Evolutionary conservation across 208 protist genomes (phyloP).

Genomic region (Trichomonas vaginalis): DNA sequence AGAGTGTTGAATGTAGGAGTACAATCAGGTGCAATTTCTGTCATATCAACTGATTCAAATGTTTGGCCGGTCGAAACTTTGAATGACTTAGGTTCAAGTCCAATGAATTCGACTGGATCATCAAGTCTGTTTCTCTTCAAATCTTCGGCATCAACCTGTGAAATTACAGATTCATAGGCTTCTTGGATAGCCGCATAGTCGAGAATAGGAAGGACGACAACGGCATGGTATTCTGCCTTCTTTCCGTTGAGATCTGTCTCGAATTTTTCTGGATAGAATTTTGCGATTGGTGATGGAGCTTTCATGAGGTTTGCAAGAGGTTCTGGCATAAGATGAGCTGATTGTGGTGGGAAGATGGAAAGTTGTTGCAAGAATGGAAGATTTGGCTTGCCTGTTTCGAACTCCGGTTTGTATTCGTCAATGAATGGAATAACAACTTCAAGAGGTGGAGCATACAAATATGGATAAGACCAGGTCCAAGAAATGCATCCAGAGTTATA

Average conservation of each 20-base stretch:
- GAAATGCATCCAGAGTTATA: constrained; percentile 87
- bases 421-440: constrained; percentile 44
- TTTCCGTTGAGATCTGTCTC: background rate
- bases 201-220: background rate
- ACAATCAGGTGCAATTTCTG: background rate
- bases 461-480: constrained; percentile 92
- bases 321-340: background rate
- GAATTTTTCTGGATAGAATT: background rate
- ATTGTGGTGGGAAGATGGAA: background rate
- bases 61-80: background rate
- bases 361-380: background rate
- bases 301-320: background rate
- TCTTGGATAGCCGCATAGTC: background rate
- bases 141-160: background rate
- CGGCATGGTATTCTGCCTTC: background rate
- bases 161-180: background rate
- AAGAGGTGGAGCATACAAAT: constrained; percentile 89
- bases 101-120: background rate
- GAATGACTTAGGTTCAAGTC: background rate
- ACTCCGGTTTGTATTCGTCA: background rate
- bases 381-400: background rate
- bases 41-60: background rate
- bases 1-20: background rate
- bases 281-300: background rate
- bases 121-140: background rate